These are phyloP conservation scores for Pythium insidiosum DNA, from an alignment of 352 stramenopile species.

Conservation along the genomic window DNA sequence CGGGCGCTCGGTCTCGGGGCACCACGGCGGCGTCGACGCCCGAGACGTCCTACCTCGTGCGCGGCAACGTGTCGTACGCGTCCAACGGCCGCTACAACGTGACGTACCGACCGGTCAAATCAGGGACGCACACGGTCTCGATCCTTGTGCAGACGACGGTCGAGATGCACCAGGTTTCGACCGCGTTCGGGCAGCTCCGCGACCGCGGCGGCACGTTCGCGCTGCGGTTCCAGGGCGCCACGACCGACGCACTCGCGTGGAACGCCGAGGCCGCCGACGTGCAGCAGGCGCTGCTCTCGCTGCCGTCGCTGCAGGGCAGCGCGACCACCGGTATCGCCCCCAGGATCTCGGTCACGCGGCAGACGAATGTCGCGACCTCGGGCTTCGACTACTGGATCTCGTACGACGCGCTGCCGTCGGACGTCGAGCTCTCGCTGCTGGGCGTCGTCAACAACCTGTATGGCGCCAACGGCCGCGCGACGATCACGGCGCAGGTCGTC, in stretches of 20 bases:
- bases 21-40: conserved; percentile 21
- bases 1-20: no score
- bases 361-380: conserved; percentile 33
- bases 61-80: conserved; percentile 41
- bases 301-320: conserved; percentile 27
- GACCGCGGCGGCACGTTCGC: conserved; percentile 80
- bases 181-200: conserved; percentile 54
- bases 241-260: conserved; percentile 64
- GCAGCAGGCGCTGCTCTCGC: conserved; percentile 45
- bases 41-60: conserved; percentile 16
- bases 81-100: conserved; percentile 80
- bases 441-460: conserved; percentile 61
- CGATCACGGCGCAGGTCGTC: conserved; percentile 16
- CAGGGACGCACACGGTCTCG: conserved; percentile 79
- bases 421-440: conserved; percentile 23
- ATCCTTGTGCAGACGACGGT: conserved; percentile 67
- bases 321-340: conserved; percentile 1
- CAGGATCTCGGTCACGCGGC: conserved; percentile 41
- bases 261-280: conserved; percentile 70
- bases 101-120: conserved; percentile 76
- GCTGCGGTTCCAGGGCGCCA: conserved; percentile 55
- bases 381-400: conserved; percentile 76
- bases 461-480: conserved; percentile 33
- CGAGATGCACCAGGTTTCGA: conserved; percentile 82
- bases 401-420: conserved; percentile 32